A percentile compares a stretch with the other conserved stretches of the same genome.
Conservation (phyloP, 306 rosid species). For the Cyclanthera cordifolia region DNA sequence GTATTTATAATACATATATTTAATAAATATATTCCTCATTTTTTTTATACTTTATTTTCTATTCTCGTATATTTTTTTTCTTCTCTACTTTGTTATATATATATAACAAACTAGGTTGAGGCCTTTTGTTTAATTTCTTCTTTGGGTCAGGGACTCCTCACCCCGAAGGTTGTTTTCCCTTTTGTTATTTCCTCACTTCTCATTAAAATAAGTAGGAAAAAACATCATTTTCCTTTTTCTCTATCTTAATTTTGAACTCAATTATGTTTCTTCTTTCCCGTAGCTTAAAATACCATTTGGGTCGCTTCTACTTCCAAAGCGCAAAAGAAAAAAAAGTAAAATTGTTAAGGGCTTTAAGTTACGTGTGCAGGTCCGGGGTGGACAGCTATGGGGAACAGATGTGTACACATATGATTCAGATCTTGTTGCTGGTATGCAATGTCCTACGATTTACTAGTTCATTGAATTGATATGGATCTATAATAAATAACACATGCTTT, state of each 20-base stretch:
- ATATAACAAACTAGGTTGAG: not conserved
- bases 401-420: constrained; percentile 89
- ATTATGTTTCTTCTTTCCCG: not conserved
- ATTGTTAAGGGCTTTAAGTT: constrained; percentile 11
- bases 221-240: not conserved
- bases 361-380: constrained; percentile 79
- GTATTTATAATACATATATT: no score
- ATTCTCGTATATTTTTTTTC: no score
- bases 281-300: not conserved
- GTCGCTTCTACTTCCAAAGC: not conserved
- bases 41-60: no score
- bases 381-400: constrained; percentile 97
- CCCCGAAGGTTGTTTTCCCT: not conserved
- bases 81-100: no score
- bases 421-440: constrained; percentile 79
- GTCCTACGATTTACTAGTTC: not conserved
- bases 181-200: not conserved
- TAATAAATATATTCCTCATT: no score
- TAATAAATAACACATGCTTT: constrained; percentile 7
- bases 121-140: not conserved
- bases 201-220: not conserved
- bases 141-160: not conserved
- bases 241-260: not conserved
- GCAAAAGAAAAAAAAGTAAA: not conserved
- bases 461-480: not conserved